phyloP scores from a whole-genome alignment of 805 yeast genomes.

The Saccharomycopsis fodiens region DNA sequence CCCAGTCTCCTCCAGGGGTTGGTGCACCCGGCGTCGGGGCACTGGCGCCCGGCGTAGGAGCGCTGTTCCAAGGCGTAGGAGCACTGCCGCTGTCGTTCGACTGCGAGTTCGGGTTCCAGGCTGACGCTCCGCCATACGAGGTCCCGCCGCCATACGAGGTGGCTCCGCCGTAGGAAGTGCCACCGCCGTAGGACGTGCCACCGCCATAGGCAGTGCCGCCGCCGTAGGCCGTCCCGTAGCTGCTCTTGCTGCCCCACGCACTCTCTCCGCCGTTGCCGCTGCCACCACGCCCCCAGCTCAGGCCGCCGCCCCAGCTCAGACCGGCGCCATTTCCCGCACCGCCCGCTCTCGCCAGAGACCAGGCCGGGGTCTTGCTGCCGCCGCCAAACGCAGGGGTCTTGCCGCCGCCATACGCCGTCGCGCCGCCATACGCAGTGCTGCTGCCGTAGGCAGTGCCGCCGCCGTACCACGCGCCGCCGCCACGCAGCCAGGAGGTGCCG shows the following conservation, averaged over 20 bases:
- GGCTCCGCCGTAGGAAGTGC: constrained; percentile 22
- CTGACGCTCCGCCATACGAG: constrained; percentile 27
- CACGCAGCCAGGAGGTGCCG: constrained; percentile 25
- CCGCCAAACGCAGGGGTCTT: constrained; percentile 23
- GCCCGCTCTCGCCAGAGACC: constrained; percentile 25
- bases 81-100: constrained; percentile 35
- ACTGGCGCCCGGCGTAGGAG: constrained; percentile 29
- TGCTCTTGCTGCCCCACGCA: constrained; percentile 33
- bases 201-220: constrained; percentile 24
- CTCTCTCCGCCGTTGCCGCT: constrained; percentile 46
- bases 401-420: constrained; percentile 22
- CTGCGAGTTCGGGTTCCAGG: constrained; percentile 28
- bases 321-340: constrained; percentile 24
- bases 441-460: constrained; percentile 23
- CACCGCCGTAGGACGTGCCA: constrained; percentile 20
- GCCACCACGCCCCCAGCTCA: constrained; percentile 41
- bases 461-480: constrained; percentile 37
- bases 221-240: constrained; percentile 35
- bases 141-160: constrained; percentile 21
- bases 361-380: constrained; percentile 34
- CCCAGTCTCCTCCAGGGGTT: constrained; percentile 29
- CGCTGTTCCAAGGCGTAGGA: constrained; percentile 39
- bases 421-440: constrained; percentile 21
- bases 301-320: constrained; percentile 29
- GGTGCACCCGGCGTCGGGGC: constrained; percentile 31